phyloP scores from a whole-genome alignment of 805 yeast genomes.

The Yamadazyma scolyti region DNA sequence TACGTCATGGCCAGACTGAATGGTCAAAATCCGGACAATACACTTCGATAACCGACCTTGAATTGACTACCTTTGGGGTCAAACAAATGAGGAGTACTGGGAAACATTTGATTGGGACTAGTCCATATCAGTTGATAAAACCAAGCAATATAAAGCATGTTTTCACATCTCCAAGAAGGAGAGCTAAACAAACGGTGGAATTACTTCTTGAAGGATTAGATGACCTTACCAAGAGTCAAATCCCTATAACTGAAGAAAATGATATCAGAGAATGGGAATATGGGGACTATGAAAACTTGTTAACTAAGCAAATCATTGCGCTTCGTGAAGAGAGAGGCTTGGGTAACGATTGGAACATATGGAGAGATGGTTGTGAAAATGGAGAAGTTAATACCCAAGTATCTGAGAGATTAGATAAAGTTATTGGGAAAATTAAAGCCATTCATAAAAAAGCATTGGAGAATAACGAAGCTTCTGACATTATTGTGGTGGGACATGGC shows the following conservation, averaged over 20 bases:
- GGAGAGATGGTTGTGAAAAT: constrained; percentile 90
- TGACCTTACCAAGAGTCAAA: constrained; percentile 35
- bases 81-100: constrained; percentile 76
- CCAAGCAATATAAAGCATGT: constrained; percentile 61
- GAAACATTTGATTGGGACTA: constrained; percentile 55
- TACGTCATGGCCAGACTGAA: constrained; percentile 89
- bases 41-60: constrained; percentile 82
- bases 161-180: constrained; percentile 73
- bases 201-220: constrained; percentile 53
- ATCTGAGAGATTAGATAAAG: constrained; percentile 65
- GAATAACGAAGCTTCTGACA: constrained; percentile 57
- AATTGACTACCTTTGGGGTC: constrained; percentile 74
- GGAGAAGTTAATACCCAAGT: constrained; percentile 75
- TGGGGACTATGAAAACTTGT: constrained; percentile 89
- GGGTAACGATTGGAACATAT: constrained; percentile 64
- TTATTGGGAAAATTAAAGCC: constrained; percentile 60
- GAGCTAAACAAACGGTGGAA: constrained; percentile 75
- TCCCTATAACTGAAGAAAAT: constrained; percentile 51
- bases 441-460: constrained; percentile 56
- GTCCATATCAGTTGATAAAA: constrained; percentile 52
- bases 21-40: constrained; percentile 95
- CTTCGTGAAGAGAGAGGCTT: constrained; percentile 41
- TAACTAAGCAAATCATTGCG: constrained; percentile 62
- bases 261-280: constrained; percentile 94
- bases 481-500: constrained; percentile 87